Evolutionary conservation across 805 yeast genomes (phyloP).

Genomic region (Saturnispora sanitii): DNA sequence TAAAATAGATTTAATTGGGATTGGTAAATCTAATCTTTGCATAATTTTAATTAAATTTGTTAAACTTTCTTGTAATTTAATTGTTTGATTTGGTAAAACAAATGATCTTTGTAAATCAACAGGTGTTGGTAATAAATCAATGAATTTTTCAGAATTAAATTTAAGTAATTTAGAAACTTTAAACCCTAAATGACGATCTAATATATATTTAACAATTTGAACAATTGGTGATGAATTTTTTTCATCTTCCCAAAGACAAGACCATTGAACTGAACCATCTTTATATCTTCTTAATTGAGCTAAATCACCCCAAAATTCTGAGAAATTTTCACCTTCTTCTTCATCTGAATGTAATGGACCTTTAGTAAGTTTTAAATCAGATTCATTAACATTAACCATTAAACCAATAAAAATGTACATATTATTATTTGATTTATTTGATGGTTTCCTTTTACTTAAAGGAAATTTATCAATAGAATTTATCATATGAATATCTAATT

Average conservation of each 20-base stretch:
- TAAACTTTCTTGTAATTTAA: constrained; percentile 34
- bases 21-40: constrained; percentile 51
- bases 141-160: constrained; percentile 36
- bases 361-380: constrained; percentile 74
- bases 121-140: constrained; percentile 47
- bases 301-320: constrained; percentile 81
- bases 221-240: constrained; percentile 52
- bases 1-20: constrained; percentile 57
- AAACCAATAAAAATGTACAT: constrained; percentile 47
- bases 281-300: constrained; percentile 85
- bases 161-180: constrained; percentile 27
- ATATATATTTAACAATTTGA: constrained; percentile 52
- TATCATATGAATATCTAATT: constrained; percentile 26
- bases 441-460: constrained; percentile 45
- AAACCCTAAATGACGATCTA: constrained; percentile 47
- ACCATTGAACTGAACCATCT: constrained; percentile 83
- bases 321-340: constrained; percentile 54
- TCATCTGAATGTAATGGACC: constrained; percentile 67
- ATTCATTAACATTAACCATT: constrained; percentile 55
- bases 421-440: constrained; percentile 29
- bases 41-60: constrained; percentile 36
- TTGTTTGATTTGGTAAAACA: constrained; percentile 27
- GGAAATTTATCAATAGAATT: constrained; percentile 26
- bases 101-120: constrained; percentile 36
- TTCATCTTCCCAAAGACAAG: constrained; percentile 66